Base-by-base conservation (phyloP, 179 eudicot genomes). In the Beta macrorhiza region DNA sequence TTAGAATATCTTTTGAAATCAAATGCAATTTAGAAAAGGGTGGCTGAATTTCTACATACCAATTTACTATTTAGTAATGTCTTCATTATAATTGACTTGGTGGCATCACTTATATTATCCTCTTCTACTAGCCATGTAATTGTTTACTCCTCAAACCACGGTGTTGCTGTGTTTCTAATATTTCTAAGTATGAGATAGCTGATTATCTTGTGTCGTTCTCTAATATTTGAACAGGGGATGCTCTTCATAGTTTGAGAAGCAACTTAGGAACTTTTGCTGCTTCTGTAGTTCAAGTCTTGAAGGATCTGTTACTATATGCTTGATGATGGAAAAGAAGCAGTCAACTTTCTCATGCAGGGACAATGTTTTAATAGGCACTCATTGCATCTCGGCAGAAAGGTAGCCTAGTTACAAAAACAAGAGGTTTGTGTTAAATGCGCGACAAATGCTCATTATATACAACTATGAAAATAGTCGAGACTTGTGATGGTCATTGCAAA, bases 171-270 rank as follows among this genome's bases (percentile, higher is more conserved):
- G 8, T 12, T 67, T 55, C 11, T 58, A 58, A 49, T 72, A 45
- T 70, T 59, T 53, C 10, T 45, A 55, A 56, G 8, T 47, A 55
- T 72, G 37, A 72, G 61, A 5, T n/a, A 52, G 62, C 17, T 29
- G 49, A 65, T 75, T 57, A 37, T 37, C 56, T 9, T 37, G 52
- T 0, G 11, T 58, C 80, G 32, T 49, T 63, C 64, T 42, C 47
- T 15, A 55, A 72, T 83, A 59, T 59, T 52, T 85, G 52, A 62
- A 57, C 88, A 92, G 96, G 96, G 79, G 96, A 91, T 85, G 93
- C 93, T 67, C 88, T 92, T 72, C 96, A 92, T 82, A 84, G 85
- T 84, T 82, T 91, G 83, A 88, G 93, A 79, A 79, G 84, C 75
- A 91, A 85, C 87, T 87, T 93, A 78, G 16, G 15, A 4, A 1